Base-by-base conservation (phyloP, 2,329 filamentous ascomycete genomes). In the Cercospora berteroae region DNA sequence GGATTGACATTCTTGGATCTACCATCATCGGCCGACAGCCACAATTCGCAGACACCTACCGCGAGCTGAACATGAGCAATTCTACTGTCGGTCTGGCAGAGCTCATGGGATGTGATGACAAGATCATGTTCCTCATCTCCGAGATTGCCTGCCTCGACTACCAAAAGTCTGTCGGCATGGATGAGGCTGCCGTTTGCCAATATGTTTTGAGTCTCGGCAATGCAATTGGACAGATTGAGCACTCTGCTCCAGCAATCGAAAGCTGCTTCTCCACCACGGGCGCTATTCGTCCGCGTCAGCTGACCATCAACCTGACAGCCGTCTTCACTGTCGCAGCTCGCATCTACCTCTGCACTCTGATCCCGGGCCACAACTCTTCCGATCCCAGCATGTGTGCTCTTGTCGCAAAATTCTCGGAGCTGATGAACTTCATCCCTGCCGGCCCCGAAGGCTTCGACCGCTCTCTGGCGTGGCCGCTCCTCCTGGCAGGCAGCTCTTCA, bases 81-180 rank as follows among this genome's bases (percentile, higher is more conserved):
- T 81, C 84, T 5, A 81, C 83, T 2, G 91, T 92, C 9, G 95
- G 95, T 10, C 86, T 99, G 42, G 89, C 90, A 63, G 93, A 96
- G 82, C 86, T 98, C 61, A 98, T 98, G 94, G 95, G 95, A 73
- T 98, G 95, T 79, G 94, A 98, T 71, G 95, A 99, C 81, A 89
- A 89, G 23, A 91, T 98, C 80, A 97, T 99, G 93, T 98, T 97
- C 80, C 85, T 98, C 74, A 96, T 99, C 78, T 96, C 93, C 1
- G 95, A 99, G 81, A 97, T 98, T 74, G 92, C 94, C 64, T 98
- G 95, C 80, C 88, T 99, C 63, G 95, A 98, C 79, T 91, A 92
- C 3, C 87, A 97, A 71, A 96, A 95, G 84, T 82, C 84, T 44
- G 88, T 91, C 68, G 91, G 91, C 73, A 93, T 95, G 74, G 91